A percentile compares a stretch with the other conserved stretches of the same genome.
Evolutionary conservation across 2,329 filamentous ascomycete genomes (phyloP).

Genomic region (Daldinia sp.): DNA sequence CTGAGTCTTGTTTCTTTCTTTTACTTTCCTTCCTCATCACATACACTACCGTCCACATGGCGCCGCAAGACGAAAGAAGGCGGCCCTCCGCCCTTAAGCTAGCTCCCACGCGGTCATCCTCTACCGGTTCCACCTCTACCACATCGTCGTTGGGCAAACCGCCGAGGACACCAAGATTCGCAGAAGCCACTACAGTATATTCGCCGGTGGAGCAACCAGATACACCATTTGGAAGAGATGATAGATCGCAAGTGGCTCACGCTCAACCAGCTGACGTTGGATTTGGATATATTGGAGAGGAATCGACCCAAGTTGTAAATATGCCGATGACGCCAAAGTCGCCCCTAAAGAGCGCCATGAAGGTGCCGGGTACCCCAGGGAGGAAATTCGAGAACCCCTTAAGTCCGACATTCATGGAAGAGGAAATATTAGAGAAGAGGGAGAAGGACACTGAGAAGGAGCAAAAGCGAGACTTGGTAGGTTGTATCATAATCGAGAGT

Average conservation of each 20-base stretch:
- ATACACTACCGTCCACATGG: conserved; percentile 49
- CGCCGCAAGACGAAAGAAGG: conserved; percentile 64
- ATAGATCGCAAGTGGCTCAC: conserved; percentile 68
- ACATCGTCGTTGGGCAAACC: conserved; percentile 69
- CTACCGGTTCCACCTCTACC: conserved; percentile 62
- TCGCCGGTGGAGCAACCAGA: conserved; percentile 74
- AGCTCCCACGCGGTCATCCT: conserved; percentile 61
- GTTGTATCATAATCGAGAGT: conserved; percentile 52
- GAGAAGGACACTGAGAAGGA: conserved; percentile 86
- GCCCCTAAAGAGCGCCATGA: conserved; percentile 91
- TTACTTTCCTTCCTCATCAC: conserved; percentile 47
- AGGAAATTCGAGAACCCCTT: conserved; percentile 80
- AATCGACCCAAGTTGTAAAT: conserved; percentile 65
- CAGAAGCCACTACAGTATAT: conserved; percentile 82
- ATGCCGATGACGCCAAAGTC: conserved; percentile 78
- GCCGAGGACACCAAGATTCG: conserved; percentile 81
- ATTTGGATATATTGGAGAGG: conserved; percentile 86
- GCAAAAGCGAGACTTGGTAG: conserved; percentile 87
- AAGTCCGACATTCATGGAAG: conserved; percentile 92
- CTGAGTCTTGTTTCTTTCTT: conserved; percentile 54
- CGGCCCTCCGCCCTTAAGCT: conserved; percentile 69
- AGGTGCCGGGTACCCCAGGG: conserved; percentile 83
- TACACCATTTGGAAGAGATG: conserved; percentile 68
- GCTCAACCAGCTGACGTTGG: conserved; percentile 86
- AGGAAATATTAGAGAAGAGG: conserved; percentile 86